These are phyloP conservation scores for Penicillium soppii DNA, from an alignment of 495 filamentous ascomycete genomes.

Conservation along the genomic window DNA sequence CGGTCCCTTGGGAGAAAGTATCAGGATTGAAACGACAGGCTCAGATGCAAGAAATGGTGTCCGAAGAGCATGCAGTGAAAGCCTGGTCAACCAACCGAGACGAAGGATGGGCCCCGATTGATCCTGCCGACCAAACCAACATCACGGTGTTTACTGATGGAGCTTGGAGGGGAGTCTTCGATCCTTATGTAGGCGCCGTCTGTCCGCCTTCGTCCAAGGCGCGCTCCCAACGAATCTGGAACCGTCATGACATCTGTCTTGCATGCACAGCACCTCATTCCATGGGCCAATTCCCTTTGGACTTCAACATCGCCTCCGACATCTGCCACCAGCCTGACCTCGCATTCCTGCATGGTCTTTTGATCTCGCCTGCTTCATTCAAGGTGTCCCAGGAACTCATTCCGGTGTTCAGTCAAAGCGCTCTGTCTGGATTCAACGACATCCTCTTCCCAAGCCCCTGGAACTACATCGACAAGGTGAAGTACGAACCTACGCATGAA, in stretches of 20 bases:
- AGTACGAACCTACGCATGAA: slow-evolving; percentile 37
- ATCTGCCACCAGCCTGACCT: slow-evolving; percentile 82
- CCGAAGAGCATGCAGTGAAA: slow-evolving; percentile 19
- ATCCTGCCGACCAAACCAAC: slow-evolving; percentile 41
- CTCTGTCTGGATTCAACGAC: slow-evolving; percentile 56
- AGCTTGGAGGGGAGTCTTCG: slow-evolving; percentile 43
- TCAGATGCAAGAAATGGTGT: slow-evolving; percentile 19
- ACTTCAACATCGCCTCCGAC: slow-evolving; percentile 64
- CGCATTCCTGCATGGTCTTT: slow-evolving; percentile 67
- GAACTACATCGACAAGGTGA: slow-evolving; percentile 52
- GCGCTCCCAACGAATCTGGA: slow-evolving; percentile 46
- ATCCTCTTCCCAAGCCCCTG: slow-evolving; percentile 48
- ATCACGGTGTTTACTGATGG: slow-evolving; percentile 51
- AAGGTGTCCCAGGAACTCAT: slow-evolving; percentile 61
- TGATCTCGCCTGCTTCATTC: slow-evolving; percentile 62
- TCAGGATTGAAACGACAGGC: slow-evolving; percentile 37
- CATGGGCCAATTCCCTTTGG: slow-evolving; percentile 59
- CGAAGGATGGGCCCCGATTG: slow-evolving; percentile 41
- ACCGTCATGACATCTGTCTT: slow-evolving; percentile 56
- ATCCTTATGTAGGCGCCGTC: slow-evolving; percentile 46
- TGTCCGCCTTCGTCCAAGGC: slow-evolving; percentile 60
- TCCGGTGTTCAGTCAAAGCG: slow-evolving; percentile 74
- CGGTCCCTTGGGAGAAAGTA: slow-evolving; percentile 65
- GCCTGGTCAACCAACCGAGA: slow-evolving; percentile 39
- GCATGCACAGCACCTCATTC: slow-evolving; percentile 66